Evolutionary conservation across 139 green algal species (phyloP), one percentile per base, ranked within the genome.

Genomic region (Nannochloris sp.): DNA sequence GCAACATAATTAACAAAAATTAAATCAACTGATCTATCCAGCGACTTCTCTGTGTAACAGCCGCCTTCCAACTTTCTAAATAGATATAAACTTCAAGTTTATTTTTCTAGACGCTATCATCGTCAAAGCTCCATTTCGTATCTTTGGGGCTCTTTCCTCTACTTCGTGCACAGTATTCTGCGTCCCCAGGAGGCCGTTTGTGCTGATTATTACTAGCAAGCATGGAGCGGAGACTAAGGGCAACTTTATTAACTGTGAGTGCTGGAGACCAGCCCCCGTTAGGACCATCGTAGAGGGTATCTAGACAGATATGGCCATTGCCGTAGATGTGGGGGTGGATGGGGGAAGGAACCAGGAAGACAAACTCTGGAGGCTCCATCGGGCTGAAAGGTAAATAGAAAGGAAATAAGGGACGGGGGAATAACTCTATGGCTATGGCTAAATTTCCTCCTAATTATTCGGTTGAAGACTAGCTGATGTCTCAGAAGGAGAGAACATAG

Each of bases 241-340:
- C 76, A 8, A 81, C 48, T 68, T 92, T 95, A 75, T 80, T 94
- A 57, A 96, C 82, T 25, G 90, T 96, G 25, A 96, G 73, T 1
- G 90, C 90, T 0, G 90, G 90, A 3, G 76, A 89, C 89, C 90
- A 96, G 15, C 88, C 90, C 10, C 87, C 87, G 47, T 90, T 87
- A 25, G 53, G 59, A 2, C 76, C 64, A 53, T 91, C 85, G 39
- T 96, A 96, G 31, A 93, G 65, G 14, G 95, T 93, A 70, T 96
- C 89, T 15, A 95, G 69, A 75, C 88, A 95, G 36, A 95, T 95
- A 78, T 95, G 84, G n/a, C 87, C 88, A 54, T 94, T 94, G 72
- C 61, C 80, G 80, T 96, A 87, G 45, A 96, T 95, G 80, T 96
- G 89, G 1, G 86, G 86, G 72, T 96, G 90, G 2, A 92, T 58